phyloP scores from a whole-genome alignment of 1,284 basidiomycete genomes.

The Austroboletus olivaceoglutinosus region DNA sequence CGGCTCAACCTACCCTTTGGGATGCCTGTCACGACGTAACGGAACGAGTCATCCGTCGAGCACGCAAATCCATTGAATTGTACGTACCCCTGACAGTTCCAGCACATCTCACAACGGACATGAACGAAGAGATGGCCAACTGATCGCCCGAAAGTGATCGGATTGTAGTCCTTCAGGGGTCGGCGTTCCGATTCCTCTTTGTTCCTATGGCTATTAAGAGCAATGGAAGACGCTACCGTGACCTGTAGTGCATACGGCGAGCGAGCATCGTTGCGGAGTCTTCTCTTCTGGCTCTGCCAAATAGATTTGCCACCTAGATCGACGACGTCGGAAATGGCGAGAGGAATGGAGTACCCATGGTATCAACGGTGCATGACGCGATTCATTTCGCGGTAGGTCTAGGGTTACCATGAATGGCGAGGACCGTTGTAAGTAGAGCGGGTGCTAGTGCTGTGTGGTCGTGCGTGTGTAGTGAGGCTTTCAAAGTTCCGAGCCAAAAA shows the following conservation, averaged over 20 bases:
- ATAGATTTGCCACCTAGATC: not conserved
- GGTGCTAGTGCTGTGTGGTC: no score
- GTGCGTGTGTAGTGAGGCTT: no score
- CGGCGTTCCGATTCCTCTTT: not conserved
- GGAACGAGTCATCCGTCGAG: not conserved
- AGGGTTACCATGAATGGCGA: no score
- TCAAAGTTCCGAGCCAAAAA: slow-evolving; percentile 22
- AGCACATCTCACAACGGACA: slow-evolving; percentile 6
- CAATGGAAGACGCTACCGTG: no score
- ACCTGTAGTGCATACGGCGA: not conserved
- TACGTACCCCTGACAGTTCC: slow-evolving; percentile 9
- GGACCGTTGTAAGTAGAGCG: no score
- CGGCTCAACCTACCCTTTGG: not conserved
- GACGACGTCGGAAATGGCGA: not conserved
- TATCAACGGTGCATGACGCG: not conserved
- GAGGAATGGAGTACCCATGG: no score
- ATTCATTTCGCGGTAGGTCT: not conserved
- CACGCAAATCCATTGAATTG: not conserved
- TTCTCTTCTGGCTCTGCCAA: not conserved
- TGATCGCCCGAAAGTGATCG: not conserved
- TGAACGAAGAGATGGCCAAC: not conserved
- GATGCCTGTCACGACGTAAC: no score
- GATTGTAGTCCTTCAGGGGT: not conserved
- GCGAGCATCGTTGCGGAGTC: not conserved
- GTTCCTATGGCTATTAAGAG: slow-evolving; percentile 1